Percentiles rank a stretch among this genome's conserved stretches.
Evolutionary conservation across 1,139 yeast species (phyloP).

Genomic region (Protomyces lactucae-debilis): DNA sequence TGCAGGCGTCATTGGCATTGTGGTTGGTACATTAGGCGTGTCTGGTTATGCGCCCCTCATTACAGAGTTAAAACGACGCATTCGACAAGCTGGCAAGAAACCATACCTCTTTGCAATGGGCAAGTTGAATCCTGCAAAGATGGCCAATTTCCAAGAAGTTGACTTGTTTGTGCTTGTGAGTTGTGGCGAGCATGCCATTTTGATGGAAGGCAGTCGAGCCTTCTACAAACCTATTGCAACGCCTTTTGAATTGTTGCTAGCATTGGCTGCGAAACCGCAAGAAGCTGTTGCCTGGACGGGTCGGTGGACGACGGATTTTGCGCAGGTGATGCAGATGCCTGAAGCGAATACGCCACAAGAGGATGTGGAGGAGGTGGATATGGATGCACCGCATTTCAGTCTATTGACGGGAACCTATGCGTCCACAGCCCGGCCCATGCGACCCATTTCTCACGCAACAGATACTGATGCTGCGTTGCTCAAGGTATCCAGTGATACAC

Average conservation of each 20-base stretch:
- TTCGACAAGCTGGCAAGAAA: slow-evolving; percentile 76
- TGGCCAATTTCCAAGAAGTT: slow-evolving; percentile 87
- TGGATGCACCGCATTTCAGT: slow-evolving; percentile 70
- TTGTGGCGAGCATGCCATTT: slow-evolving; percentile 89
- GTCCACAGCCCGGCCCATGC: slow-evolving; percentile 43
- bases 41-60: slow-evolving; percentile 32
- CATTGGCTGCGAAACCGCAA: slow-evolving; percentile 49
- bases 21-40: slow-evolving; percentile 75
- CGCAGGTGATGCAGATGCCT: slow-evolving; percentile 46
- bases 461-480: slow-evolving; percentile 5
- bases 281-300: slow-evolving; percentile 80
- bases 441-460: not conserved
- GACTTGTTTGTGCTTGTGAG: slow-evolving; percentile 94
- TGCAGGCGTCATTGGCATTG: slow-evolving; percentile 85
- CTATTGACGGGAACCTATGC: slow-evolving; percentile 78
- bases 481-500: not conserved
- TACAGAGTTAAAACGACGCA: slow-evolving; percentile 44
- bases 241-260: slow-evolving; percentile 82
- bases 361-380: slow-evolving; percentile 34
- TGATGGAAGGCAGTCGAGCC: slow-evolving; percentile 45
- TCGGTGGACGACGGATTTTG: slow-evolving; percentile 81
- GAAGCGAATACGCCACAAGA: slow-evolving; percentile 35
- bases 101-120: slow-evolving; percentile 94
- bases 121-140: slow-evolving; percentile 94
- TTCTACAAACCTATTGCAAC: slow-evolving; percentile 88